Evolutionary conservation across 176 grass and related monocot genomes (phyloP).

Genomic region (Microstegium vimineum): DNA sequence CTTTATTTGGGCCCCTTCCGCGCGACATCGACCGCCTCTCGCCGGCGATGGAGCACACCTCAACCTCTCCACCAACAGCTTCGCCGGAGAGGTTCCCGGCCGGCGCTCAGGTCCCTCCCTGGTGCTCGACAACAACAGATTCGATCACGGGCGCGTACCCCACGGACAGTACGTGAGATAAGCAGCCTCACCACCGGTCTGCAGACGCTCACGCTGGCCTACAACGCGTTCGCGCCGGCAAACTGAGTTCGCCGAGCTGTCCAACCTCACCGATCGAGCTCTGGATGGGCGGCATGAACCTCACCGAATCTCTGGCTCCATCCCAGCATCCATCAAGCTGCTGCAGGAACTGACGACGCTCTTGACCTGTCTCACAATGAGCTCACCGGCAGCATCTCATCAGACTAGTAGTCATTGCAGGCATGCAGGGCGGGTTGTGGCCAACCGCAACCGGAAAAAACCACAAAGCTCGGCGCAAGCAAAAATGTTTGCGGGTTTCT

Average conservation of each 20-base stretch:
- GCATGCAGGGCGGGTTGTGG: no score
- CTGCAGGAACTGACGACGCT: no score
- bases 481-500: no score
- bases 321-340: no score
- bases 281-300: no score
- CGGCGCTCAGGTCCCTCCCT: conserved; percentile 28
- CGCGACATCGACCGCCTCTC: conserved; percentile 32
- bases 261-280: conserved; percentile 8
- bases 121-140: conserved; percentile 37
- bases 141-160: conserved; percentile 61
- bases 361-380: no score
- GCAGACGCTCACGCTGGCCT: conserved; percentile 32
- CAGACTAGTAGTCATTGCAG: no score
- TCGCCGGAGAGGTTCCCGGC: conserved; percentile 23
- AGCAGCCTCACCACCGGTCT: conserved; percentile 20
- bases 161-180: conserved; percentile 10
- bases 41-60: conserved; percentile 25
- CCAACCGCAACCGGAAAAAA: no score
- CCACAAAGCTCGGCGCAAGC: no score
- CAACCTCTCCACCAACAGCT: conserved; percentile 45
- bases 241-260: conserved; percentile 23
- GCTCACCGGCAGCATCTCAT: no score
- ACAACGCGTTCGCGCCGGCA: conserved; percentile 33
- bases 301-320: no score
- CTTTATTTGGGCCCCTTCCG: conserved; percentile 41